Percentiles rank a stretch among this genome's conserved stretches.
Evolutionary conservation across 257 asterid genomes (phyloP).

Genomic region (Agastache rugosa): DNA sequence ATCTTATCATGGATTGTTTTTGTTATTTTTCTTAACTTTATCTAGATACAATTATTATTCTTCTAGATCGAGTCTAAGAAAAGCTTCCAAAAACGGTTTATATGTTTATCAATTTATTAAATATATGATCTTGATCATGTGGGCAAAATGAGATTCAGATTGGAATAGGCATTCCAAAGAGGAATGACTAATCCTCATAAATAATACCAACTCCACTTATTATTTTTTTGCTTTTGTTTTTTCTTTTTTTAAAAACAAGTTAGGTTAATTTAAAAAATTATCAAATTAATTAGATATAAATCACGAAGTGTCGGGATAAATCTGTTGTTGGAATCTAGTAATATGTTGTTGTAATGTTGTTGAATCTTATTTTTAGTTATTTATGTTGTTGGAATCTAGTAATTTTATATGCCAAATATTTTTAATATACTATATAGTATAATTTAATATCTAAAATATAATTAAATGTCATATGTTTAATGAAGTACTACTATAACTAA

Average conservation of each 20-base stretch:
- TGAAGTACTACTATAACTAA: no score
- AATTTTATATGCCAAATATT: no score
- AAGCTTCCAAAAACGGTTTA: background rate
- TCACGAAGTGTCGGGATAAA: background rate
- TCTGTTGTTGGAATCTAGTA: no score
- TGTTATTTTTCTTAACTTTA: background rate
- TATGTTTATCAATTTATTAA: background rate
- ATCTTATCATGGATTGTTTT: background rate
- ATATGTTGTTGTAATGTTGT: no score
- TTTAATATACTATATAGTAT: no score
- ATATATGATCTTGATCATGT: background rate
- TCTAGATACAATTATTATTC: background rate
- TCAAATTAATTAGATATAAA: background rate
- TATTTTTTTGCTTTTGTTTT: background rate
- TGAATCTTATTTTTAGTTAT: no score
- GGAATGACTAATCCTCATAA: background rate
- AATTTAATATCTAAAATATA: no score
- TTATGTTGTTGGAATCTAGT: no score
- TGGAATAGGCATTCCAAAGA: background rate
- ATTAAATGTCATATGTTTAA: no score
- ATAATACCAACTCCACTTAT: constrained; percentile 2
- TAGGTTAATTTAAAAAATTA: background rate
- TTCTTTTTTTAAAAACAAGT: background rate
- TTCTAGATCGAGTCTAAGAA: background rate
- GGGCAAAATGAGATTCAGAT: constrained; percentile 9